Evolutionary conservation across 2,329 filamentous ascomycete species (phyloP).

Genomic region (Aspergillus sp.): DNA sequence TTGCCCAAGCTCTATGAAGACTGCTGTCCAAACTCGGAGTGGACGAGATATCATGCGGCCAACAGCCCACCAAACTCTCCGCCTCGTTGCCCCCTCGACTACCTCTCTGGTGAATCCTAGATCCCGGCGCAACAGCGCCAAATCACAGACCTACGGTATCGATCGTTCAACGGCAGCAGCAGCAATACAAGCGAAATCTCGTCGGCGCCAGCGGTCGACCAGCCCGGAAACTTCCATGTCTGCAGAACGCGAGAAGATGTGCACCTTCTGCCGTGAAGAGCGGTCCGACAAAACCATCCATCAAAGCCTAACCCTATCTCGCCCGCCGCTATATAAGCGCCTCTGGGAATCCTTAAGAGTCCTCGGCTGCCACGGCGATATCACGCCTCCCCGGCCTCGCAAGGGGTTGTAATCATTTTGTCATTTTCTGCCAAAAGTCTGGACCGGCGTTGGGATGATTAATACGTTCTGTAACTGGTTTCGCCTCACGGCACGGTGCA

Average conservation of each 20-base stretch:
- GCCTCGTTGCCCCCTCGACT: conserved; percentile 37
- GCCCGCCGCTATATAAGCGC: conserved; percentile 24
- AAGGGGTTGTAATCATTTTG: conserved; percentile 16
- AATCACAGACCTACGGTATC: conserved; percentile 26
- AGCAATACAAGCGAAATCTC: conserved; percentile 35
- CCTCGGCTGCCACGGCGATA: conserved; percentile 25
- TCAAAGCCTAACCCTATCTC: conserved; percentile 20
- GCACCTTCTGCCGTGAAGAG: conserved; percentile 33
- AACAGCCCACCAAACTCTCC: conserved; percentile 31
- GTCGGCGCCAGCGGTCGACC: conserved; percentile 32
- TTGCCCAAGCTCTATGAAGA: conserved; percentile 18
- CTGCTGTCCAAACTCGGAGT: conserved; percentile 20
- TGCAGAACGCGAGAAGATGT: conserved; percentile 28
- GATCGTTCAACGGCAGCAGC: conserved; percentile 38
- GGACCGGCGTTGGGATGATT: conserved; percentile 12
- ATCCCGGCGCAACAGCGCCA: conserved; percentile 26
- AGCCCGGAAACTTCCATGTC: conserved; percentile 23
- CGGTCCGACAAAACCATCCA: conserved; percentile 24
- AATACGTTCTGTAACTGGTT: conserved; percentile 9
- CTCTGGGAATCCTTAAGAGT: conserved; percentile 27
- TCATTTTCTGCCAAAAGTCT: conserved; percentile 6
- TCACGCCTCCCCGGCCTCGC: conserved; percentile 17
- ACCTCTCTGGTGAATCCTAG: conserved; percentile 30
- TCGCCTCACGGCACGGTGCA: conserved; percentile 3
- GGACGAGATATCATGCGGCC: conserved; percentile 26